Conservation (phyloP, 371 early-diverging fungal species). For the Rhizopus arrhizus region DNA sequence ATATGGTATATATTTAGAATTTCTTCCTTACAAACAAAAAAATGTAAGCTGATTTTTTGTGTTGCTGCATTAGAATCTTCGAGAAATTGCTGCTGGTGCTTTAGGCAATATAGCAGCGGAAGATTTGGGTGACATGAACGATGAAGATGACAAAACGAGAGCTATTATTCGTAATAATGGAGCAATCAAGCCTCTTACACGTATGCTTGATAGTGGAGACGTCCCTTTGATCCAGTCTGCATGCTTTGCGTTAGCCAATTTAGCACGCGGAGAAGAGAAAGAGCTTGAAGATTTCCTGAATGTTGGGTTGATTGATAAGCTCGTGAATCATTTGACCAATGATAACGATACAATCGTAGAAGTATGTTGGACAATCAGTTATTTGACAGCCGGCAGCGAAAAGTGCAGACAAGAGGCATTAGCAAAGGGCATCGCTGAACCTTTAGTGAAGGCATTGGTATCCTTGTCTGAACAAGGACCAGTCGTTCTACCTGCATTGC, state of each 20-base stretch:
- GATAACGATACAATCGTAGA: conserved; percentile 62
- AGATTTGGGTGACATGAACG: conserved; percentile 74
- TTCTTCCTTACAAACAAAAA: not conserved
- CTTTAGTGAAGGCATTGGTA: conserved; percentile 32
- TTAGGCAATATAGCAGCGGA: conserved; percentile 77
- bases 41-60: too few species aligned
- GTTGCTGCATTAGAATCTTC: conserved; percentile 23
- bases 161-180: conserved; percentile 63
- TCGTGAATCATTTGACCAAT: conserved; percentile 19
- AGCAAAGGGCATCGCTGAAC: conserved; percentile 43
- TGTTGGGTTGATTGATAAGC: conserved; percentile 12
- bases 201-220: conserved; percentile 50
- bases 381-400: conserved; percentile 66
- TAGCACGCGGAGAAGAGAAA: conserved; percentile 65
- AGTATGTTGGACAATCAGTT: conserved; percentile 71
- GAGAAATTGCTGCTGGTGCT: conserved; percentile 50
- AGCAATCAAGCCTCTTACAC: conserved; percentile 58
- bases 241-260: conserved; percentile 78
- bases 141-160: conserved; percentile 64
- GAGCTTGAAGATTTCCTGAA: conserved; percentile 30
- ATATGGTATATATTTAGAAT: conserved; percentile 35
- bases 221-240: conserved; percentile 61
- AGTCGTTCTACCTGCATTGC: conserved; percentile 60
- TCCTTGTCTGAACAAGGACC: conserved; percentile 40
- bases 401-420: conserved; percentile 53